Conservation (phyloP, 129 eudicot genomes). For the Pittosporum tobira region DNA sequence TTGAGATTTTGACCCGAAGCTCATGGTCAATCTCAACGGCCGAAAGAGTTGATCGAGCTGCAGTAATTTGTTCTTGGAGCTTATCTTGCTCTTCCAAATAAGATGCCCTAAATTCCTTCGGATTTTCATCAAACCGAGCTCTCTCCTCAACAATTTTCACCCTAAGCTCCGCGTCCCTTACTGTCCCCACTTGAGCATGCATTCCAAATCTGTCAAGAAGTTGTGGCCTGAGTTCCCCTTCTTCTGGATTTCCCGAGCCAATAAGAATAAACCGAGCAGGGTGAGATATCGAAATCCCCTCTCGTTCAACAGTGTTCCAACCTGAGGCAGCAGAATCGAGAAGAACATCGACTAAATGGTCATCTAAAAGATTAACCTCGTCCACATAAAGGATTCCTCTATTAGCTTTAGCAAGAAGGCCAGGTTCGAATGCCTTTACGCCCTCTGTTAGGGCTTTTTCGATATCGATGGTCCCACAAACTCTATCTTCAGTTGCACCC, state of each 20-base stretch:
- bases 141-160: constrained; percentile 89
- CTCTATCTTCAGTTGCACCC: constrained; percentile 92
- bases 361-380: constrained; percentile 76
- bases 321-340: constrained; percentile 94
- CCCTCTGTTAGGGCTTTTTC: constrained; percentile 93
- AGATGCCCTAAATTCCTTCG: constrained; percentile 57
- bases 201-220: constrained; percentile 84
- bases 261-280: constrained; percentile 84
- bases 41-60: constrained; percentile 65
- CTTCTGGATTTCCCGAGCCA: constrained; percentile 81
- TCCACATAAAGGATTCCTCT: constrained; percentile 79
- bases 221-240: constrained; percentile 82
- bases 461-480: constrained; percentile 87
- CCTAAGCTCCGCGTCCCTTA: constrained; percentile 76
- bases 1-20: constrained; percentile 80
- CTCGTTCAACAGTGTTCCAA: constrained; percentile 88
- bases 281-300: constrained; percentile 84
- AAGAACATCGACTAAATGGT: constrained; percentile 78
- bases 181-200: constrained; percentile 94
- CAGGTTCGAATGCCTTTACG: constrained; percentile 92
- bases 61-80: constrained; percentile 55
- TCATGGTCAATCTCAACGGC: constrained; percentile 71
- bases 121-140: constrained; percentile 72
- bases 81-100: constrained; percentile 66
- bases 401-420: constrained; percentile 89